Percentiles rank a stretch among this genome's conserved stretches.
Evolutionary conservation across 1,139 yeast genomes (phyloP).

Genomic region (Zygoascus sp.): DNA sequence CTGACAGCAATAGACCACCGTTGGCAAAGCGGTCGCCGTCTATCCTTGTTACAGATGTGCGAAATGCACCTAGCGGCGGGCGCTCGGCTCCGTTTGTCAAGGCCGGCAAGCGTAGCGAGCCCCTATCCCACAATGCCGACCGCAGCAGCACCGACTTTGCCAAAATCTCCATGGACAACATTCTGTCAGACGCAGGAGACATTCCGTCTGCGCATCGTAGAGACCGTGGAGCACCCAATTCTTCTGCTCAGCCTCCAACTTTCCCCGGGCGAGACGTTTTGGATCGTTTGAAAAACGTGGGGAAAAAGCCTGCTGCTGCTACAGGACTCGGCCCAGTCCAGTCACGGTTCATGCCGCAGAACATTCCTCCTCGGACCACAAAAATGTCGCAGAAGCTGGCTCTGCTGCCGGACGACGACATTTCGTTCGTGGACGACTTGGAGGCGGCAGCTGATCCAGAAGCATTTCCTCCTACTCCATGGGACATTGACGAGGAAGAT

Average conservation of each 20-base stretch:
- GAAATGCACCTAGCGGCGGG: conserved; percentile 54
- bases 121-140: conserved; percentile 4
- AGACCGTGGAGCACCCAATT: conserved; percentile 6
- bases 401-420: conserved; percentile 68
- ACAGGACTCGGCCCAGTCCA: conserved; percentile 2
- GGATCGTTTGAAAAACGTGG: not conserved
- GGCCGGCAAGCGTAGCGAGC: conserved; percentile 7
- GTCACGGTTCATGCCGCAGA: conserved; percentile 43
- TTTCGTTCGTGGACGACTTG: conserved; percentile 28
- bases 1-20: conserved; percentile 3
- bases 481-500: conserved; percentile 17
- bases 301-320: conserved; percentile 9
- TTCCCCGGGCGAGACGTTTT: not conserved
- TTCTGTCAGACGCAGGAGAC: conserved; percentile 60
- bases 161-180: conserved; percentile 34
- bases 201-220: conserved; percentile 76
- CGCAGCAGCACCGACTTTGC: conserved; percentile 9
- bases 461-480: conserved; percentile 25
- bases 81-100: conserved; percentile 75
- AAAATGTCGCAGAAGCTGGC: conserved; percentile 83
- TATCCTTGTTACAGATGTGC: conserved; percentile 82
- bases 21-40: conserved; percentile 85
- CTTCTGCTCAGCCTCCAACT: not conserved
- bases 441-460: conserved; percentile 24
- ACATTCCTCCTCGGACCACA: conserved; percentile 80